Conservation (phyloP, 2,329 filamentous ascomycete genomes). For the Neofusicoccum laricinum region DNA sequence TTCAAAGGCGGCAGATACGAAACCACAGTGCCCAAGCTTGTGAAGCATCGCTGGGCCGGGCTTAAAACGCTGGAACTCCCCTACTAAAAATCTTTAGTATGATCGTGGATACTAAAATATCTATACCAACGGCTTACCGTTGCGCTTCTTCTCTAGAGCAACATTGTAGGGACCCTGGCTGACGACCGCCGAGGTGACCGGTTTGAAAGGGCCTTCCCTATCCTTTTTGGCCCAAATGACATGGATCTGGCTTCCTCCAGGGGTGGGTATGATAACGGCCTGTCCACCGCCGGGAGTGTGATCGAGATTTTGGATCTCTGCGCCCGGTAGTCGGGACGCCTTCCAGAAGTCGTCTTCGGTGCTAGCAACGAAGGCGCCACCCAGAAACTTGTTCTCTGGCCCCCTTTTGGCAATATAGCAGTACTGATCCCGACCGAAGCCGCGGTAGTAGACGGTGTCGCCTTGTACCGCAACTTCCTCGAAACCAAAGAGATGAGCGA, state of each 20-base stretch:
- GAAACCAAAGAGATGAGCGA: too few relatives aligned
- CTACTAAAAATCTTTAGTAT: background rate
- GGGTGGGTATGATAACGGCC: slow-evolving; percentile 21
- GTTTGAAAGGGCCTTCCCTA: too few relatives aligned
- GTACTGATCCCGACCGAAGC: slow-evolving; percentile 58
- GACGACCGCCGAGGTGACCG: too few relatives aligned
- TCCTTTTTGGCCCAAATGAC: too few relatives aligned
- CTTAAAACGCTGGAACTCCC: slow-evolving; percentile 50
- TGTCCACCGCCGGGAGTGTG: slow-evolving; percentile 49
- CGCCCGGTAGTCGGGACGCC: background rate
- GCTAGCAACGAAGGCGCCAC: background rate
- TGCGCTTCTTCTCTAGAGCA: too few relatives aligned
- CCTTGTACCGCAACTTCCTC: too few relatives aligned
- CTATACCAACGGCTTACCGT: slow-evolving; percentile 35
- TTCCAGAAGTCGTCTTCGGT: background rate
- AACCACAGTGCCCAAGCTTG: slow-evolving; percentile 49
- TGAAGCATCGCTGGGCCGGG: slow-evolving; percentile 50
- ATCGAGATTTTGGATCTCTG: background rate
- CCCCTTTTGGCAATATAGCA: slow-evolving; percentile 44
- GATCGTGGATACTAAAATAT: background rate
- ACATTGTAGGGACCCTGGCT: too few relatives aligned
- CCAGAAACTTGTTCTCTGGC: background rate
- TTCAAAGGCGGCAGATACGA: slow-evolving; percentile 37
- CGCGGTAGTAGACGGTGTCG: slow-evolving; percentile 52
- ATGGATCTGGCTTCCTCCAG: too few relatives aligned